Evolutionary conservation across 495 filamentous ascomycete genomes (phyloP), one percentile per base, ranked within the genome.

Genomic region (Annulohypoxylon moriforme): DNA sequence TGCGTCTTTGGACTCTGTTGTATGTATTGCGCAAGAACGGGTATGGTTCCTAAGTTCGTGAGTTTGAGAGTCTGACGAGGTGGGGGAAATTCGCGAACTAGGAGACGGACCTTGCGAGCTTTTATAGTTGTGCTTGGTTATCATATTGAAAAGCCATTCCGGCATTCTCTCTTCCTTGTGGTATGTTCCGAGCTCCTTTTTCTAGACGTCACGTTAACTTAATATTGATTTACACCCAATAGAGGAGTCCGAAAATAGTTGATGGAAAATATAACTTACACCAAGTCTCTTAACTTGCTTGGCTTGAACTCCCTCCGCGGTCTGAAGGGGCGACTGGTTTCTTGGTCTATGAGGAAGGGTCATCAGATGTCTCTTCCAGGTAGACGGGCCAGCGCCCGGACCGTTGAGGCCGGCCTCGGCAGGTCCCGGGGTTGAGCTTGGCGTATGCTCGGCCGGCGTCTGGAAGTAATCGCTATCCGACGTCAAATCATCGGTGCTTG

Each of bases 101-200:
- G 82, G 80, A 34, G 25, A 91, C 87, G 38, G 80, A 87, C 77
- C 89, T 89, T 64, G 76, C 13, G 83, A 81, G 33, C 85, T 86
- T 25, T 87, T 81, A 60, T 85, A 86, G 14, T 88, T 88, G 25
- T 90, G 89, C 44, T 83, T 86, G 69, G 91, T 86, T 3, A 98
- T 85, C 74, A 92, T 81, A 20, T 85, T 84, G 9, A 86, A 85
- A 7, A 99, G 87, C 89, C 91, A 92, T 9, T 82, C 81, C 0
- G 96, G 96, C 96, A 99, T 99, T 67, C 88, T 86, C 38, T 91
- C 89, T 77, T 99, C 96, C 75, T 93, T 87, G 6, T 94, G 93
- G 82, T 96, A 89, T 11, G 91, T 92, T 0, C 96, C 96, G 36
- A 99, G 85, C 73, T 98, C 93, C 71, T 81, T 79, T 82, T 85